A percentile compares a stretch with the other conserved stretches of the same genome.
Conservation (phyloP, 331 rosid species). For the Rosa hybrid region DNA sequence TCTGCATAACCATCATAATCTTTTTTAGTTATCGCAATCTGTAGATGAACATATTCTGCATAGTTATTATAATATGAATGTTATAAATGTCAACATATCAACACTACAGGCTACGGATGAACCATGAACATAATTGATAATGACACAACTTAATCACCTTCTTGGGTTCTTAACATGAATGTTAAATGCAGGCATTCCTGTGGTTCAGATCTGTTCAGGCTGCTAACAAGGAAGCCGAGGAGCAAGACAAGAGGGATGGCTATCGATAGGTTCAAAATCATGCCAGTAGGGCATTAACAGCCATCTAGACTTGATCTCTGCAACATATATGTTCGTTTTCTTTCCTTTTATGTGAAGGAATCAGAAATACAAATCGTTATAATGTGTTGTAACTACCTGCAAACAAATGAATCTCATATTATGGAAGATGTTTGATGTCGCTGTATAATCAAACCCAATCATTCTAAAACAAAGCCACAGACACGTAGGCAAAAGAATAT, state of each 20-base stretch:
- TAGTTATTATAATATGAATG: neutral
- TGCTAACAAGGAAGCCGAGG: constrained; percentile 97
- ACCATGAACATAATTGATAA: neutral
- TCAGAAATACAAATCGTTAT: neutral
- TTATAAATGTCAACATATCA: neutral
- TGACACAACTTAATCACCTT: neutral
- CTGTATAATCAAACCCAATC: neutral
- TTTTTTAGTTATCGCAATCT: neutral
- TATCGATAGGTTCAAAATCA: constrained; percentile 37
- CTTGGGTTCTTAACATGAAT: constrained; percentile 21
- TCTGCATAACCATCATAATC: neutral
- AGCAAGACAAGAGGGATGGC: constrained; percentile 94
- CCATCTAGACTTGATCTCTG: constrained; percentile 4
- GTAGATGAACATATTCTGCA: neutral
- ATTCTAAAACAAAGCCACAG: too few relatives aligned
- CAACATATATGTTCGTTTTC: neutral
- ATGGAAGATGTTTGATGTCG: neutral
- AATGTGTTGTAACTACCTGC: neutral
- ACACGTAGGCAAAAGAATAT: neutral
- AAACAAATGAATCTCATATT: constrained; percentile 5
- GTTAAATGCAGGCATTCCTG: constrained; percentile 59
- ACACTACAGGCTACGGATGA: neutral
- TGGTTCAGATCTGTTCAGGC: constrained; percentile 90
- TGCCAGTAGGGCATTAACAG: neutral
- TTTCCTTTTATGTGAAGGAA: neutral